Conservation (phyloP, 2,329 filamentous ascomycete species). For the Delphinella strobiligena region DNA sequence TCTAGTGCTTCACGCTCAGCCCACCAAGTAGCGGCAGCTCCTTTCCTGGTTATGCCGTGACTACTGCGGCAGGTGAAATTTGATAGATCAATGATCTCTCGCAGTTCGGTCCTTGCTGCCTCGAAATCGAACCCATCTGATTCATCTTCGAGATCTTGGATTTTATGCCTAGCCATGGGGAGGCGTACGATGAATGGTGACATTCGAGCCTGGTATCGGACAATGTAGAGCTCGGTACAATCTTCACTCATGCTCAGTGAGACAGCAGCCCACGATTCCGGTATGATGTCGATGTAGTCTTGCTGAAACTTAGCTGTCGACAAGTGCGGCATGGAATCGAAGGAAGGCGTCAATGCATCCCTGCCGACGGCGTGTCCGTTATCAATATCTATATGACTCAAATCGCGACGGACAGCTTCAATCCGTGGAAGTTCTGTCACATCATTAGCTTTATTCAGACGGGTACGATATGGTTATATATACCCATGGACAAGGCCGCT, state of each 20-base stretch:
- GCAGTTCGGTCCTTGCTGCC: conserved; percentile 65
- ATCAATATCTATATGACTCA: not conserved
- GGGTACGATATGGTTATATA: conserved; percentile 5
- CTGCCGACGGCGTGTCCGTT: too few species aligned
- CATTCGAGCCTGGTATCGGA: conserved; percentile 64
- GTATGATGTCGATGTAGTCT: conserved; percentile 77
- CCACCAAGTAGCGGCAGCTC: conserved; percentile 81
- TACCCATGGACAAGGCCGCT: conserved; percentile 27
- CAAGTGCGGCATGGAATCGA: too few species aligned
- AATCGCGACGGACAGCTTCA: conserved; percentile 4
- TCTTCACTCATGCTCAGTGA: conserved; percentile 77
- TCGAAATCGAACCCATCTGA: conserved; percentile 73
- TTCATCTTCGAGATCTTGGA: conserved; percentile 47
- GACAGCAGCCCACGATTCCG: conserved; percentile 69
- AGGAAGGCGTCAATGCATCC: too few species aligned
- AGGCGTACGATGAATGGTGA: conserved; percentile 78
- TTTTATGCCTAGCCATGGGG: conserved; percentile 71
- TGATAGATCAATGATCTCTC: conserved; percentile 68
- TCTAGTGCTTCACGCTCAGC: conserved; percentile 71
- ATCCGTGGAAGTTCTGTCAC: conserved; percentile 6
- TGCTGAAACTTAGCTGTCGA: conserved; percentile 50
- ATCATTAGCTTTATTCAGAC: not conserved
- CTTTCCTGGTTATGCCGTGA: conserved; percentile 60
- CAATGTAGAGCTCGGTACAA: conserved; percentile 73
- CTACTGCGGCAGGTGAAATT: conserved; percentile 72